A percentile compares a stretch with the other conserved stretches of the same genome.
phyloP scores from a whole-genome alignment of 148 eudicot genomes.

The Spergularia marina region DNA sequence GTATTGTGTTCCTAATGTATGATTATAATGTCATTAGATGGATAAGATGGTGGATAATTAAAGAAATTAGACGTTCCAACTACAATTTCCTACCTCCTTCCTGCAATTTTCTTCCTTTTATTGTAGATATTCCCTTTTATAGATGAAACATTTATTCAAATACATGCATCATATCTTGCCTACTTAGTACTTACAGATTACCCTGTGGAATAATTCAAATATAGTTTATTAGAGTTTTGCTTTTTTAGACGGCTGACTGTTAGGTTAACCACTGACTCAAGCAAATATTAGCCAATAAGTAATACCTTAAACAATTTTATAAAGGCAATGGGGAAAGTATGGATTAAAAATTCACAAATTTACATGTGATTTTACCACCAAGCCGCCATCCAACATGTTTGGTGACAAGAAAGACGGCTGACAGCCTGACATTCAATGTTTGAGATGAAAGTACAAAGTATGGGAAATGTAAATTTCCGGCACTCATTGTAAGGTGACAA shows the following conservation, averaged over 20 bases:
- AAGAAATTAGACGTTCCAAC: not conserved
- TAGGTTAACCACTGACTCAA: not conserved
- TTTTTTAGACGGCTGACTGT: not conserved
- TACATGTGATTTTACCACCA: not conserved
- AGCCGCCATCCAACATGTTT: not conserved
- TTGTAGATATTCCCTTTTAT: not conserved
- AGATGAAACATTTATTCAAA: not conserved
- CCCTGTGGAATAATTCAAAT: too few species aligned
- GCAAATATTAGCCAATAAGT: not conserved
- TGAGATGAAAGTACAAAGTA: not conserved
- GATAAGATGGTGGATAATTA: slow-evolving; percentile 12
- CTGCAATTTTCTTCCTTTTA: slow-evolving; percentile 8
- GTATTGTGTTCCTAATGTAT: not conserved
- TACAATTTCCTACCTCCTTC: slow-evolving; percentile 13
- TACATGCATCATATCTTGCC: slow-evolving; percentile 2
- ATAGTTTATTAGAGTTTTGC: not conserved
- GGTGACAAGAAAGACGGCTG: slow-evolving; percentile 2
- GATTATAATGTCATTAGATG: not conserved
- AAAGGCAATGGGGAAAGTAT: not conserved
- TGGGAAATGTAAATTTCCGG: too few species aligned
- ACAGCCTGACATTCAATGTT: not conserved
- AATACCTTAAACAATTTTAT: too few species aligned
- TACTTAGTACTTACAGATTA: not conserved
- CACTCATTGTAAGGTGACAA: too few species aligned
- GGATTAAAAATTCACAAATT: not conserved